Conservation (phyloP, 2,329 filamentous ascomycete species). For the Colletotrichum destructivum region DNA sequence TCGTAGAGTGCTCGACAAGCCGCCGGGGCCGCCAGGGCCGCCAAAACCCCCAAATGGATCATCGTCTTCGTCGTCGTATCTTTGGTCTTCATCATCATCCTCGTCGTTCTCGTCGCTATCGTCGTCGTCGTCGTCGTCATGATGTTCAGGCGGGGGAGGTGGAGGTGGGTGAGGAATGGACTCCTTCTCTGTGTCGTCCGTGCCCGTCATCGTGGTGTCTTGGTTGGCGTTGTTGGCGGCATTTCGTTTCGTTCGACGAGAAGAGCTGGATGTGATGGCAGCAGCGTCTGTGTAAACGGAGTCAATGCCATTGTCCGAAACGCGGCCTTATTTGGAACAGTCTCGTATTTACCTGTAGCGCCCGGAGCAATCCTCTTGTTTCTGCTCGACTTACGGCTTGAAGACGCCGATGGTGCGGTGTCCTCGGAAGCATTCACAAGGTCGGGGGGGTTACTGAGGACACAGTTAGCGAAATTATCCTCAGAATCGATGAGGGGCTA, state of each 20-base stretch:
- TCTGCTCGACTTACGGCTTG: slow-evolving; percentile 81
- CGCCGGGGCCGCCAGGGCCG: slow-evolving; percentile 73
- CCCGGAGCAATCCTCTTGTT: slow-evolving; percentile 75
- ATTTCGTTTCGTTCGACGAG: slow-evolving; percentile 69
- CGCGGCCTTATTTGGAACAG: background rate
- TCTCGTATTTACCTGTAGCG: slow-evolving; percentile 53
- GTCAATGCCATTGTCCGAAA: slow-evolving; percentile 13
- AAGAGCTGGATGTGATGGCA: slow-evolving; percentile 55
- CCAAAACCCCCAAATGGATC: slow-evolving; percentile 78
- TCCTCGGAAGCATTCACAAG: slow-evolving; percentile 75
- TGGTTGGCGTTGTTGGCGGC: slow-evolving; percentile 66
- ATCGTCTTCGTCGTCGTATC: slow-evolving; percentile 71
- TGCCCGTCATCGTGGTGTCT: slow-evolving; percentile 81
- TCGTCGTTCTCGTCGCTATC: slow-evolving; percentile 65
- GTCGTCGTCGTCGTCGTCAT: slow-evolving; percentile 58
- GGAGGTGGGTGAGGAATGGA: slow-evolving; percentile 61
- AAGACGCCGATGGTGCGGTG: slow-evolving; percentile 70
- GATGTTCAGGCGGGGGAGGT: slow-evolving; percentile 53
- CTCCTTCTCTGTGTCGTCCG: slow-evolving; percentile 68
- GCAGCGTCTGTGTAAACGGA: slow-evolving; percentile 51
- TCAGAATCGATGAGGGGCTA: slow-evolving; percentile 30
- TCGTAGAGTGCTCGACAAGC: slow-evolving; percentile 84
- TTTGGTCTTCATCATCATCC: slow-evolving; percentile 57
- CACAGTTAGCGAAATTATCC: background rate
- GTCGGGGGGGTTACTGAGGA: slow-evolving; percentile 70